Conservation (phyloP, 2,329 filamentous ascomycete species). For the Macrophomina pseudophaseolina region DNA sequence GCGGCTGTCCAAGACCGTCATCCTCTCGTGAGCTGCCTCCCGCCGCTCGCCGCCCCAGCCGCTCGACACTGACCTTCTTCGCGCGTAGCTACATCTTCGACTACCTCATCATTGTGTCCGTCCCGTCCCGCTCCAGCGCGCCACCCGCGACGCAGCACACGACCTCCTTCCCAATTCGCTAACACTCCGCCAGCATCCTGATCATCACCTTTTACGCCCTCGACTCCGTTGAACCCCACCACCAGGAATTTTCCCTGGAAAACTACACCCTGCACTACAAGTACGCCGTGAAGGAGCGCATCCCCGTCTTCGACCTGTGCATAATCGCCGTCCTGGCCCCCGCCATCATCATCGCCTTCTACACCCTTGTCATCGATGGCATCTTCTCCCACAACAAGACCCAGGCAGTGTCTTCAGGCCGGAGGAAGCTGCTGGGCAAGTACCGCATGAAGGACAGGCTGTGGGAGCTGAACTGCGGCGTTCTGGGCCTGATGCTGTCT, state of each 20-base stretch:
- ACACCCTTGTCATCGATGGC: conserved; percentile 64
- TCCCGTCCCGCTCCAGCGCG: conserved; percentile 24
- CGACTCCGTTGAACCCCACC: conserved; percentile 60
- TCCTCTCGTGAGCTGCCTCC: conserved; percentile 55
- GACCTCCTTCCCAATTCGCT: conserved; percentile 40
- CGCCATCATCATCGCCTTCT: conserved; percentile 57
- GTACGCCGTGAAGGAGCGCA: conserved; percentile 60
- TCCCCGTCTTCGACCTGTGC: conserved; percentile 57
- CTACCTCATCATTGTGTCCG: conserved; percentile 64
- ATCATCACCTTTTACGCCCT: conserved; percentile 58
- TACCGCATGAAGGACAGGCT: conserved; percentile 61
- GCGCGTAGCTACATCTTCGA: conserved; percentile 59
- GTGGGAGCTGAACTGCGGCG: conserved; percentile 67
- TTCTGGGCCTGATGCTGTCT: conserved; percentile 61
- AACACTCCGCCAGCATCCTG: conserved; percentile 50
- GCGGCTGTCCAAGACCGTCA: conserved; percentile 54
- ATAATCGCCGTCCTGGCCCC: conserved; percentile 58
- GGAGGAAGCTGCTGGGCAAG: conserved; percentile 47
- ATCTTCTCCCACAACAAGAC: conserved; percentile 58
- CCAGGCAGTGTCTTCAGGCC: conserved; percentile 35
- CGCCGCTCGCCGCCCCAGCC: not conserved
- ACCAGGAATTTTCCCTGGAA: conserved; percentile 62
- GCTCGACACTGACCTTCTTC: conserved; percentile 32
- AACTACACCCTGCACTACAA: conserved; percentile 65
- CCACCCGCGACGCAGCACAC: conserved; percentile 33